Evolutionary conservation across 2,329 filamentous ascomycete genomes (phyloP).

Genomic region (Sclerotinia subarctica): DNA sequence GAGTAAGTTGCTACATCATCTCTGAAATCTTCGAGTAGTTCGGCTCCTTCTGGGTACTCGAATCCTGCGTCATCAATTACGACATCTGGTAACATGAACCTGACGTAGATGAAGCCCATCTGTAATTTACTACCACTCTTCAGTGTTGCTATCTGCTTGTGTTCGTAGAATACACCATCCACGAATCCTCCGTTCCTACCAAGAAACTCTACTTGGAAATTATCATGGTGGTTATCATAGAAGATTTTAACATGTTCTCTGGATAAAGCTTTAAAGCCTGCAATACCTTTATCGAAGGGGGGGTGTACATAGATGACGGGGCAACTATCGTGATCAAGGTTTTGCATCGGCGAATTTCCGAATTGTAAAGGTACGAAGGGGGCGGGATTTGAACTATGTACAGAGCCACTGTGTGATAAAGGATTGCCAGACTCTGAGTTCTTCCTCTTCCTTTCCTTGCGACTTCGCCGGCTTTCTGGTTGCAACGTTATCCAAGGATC

Average conservation of each 20-base stretch:
- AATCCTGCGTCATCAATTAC: slow-evolving; percentile 55
- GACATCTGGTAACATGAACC: slow-evolving; percentile 66
- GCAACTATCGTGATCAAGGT: slow-evolving; percentile 59
- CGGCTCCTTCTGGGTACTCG: slow-evolving; percentile 48
- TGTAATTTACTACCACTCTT: slow-evolving; percentile 65
- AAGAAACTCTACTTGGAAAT: slow-evolving; percentile 61
- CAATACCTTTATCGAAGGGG: slow-evolving; percentile 57
- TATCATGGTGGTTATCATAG: slow-evolving; percentile 60
- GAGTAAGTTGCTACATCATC: slow-evolving; percentile 42
- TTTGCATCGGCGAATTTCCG: slow-evolving; percentile 3
- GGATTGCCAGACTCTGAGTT: slow-evolving; percentile 48
- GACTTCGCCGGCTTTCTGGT: slow-evolving; percentile 1
- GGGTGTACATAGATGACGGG: slow-evolving; percentile 72
- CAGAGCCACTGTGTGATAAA: slow-evolving; percentile 38
- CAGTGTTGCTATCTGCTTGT: slow-evolving; percentile 54
- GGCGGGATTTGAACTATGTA: slow-evolving; percentile 31
- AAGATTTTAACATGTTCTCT: slow-evolving; percentile 69
- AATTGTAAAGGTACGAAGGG: not conserved
- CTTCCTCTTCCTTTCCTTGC: slow-evolving; percentile 41
- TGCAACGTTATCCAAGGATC: slow-evolving; percentile 10
- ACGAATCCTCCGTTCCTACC: slow-evolving; percentile 66
- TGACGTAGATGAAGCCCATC: slow-evolving; percentile 67
- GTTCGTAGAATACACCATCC: slow-evolving; percentile 55
- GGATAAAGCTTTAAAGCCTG: slow-evolving; percentile 69
- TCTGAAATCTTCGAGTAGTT: slow-evolving; percentile 28